Evolutionary conservation across 1,139 yeast species (phyloP).

Genomic region (Diutina rugosa): DNA sequence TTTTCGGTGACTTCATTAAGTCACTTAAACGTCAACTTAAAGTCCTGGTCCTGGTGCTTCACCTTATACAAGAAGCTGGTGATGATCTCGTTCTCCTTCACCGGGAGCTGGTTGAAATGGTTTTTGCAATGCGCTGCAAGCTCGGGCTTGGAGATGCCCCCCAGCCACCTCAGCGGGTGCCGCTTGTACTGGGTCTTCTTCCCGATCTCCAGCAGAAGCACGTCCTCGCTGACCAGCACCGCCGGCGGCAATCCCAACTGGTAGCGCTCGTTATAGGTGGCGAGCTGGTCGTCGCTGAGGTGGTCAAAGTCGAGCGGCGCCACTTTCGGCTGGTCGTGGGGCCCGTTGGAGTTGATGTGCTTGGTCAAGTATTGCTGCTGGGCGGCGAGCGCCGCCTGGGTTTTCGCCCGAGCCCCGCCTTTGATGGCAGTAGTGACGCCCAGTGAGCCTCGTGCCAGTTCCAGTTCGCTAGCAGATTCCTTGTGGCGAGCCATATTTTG

Average conservation of each 20-base stretch:
- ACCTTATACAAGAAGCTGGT: slow-evolving; percentile 71
- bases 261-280: slow-evolving; percentile 45
- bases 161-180: slow-evolving; percentile 8
- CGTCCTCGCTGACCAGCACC: slow-evolving; percentile 43
- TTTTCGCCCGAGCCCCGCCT: neutral
- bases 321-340: slow-evolving; percentile 33
- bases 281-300: slow-evolving; percentile 39
- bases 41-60: slow-evolving; percentile 44
- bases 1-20: neutral
- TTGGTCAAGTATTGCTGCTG: slow-evolving; percentile 47
- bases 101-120: slow-evolving; percentile 50
- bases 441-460: neutral
- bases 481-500: neutral
- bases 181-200: slow-evolving; percentile 38
- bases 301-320: slow-evolving; percentile 51
- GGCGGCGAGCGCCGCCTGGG: slow-evolving; percentile 12
- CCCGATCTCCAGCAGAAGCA: slow-evolving; percentile 52
- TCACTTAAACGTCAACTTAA: slow-evolving; percentile 15
- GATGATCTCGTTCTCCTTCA: slow-evolving; percentile 65
- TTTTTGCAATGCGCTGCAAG: slow-evolving; percentile 42
- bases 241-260: slow-evolving; percentile 36
- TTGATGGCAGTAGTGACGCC: neutral
- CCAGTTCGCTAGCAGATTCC: neutral
- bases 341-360: slow-evolving; percentile 55
- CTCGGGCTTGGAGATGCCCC: slow-evolving; percentile 39